Conservation (phyloP, 441 rosid species). For the Syzygium malaccense region DNA sequence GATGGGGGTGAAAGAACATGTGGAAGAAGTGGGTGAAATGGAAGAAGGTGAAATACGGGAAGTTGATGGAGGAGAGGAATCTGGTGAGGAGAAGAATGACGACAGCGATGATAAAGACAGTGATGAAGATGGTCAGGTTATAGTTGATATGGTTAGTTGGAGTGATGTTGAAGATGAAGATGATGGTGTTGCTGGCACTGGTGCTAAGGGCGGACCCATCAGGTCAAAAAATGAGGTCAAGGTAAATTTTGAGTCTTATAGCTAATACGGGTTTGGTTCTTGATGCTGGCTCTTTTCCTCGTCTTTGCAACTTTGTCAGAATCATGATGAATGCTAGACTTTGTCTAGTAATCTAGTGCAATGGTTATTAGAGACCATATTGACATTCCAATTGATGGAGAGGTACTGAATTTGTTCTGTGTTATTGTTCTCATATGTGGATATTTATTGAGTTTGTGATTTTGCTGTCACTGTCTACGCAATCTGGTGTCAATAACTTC, state of each 20-base stretch:
- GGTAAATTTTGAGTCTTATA: slow-evolving; percentile 26
- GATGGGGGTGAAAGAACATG: slow-evolving; percentile 11
- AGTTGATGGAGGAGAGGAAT: slow-evolving; percentile 21
- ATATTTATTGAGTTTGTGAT: not conserved
- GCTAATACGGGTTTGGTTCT: not conserved
- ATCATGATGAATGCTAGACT: not conserved
- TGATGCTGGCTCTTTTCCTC: not conserved
- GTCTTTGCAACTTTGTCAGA: not conserved
- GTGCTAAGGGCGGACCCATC: slow-evolving; percentile 39
- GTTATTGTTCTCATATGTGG: not conserved
- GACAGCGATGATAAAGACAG: not conserved
- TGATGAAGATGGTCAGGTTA: not conserved
- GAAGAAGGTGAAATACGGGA: slow-evolving; percentile 90
- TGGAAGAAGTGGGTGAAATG: slow-evolving; percentile 29
- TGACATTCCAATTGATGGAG: not conserved
- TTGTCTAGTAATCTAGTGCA: not conserved
- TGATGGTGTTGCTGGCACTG: slow-evolving; percentile 36
- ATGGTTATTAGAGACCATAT: not conserved
- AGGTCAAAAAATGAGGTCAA: slow-evolving; percentile 81
- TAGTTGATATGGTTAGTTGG: slow-evolving; percentile 1
- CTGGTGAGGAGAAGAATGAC: slow-evolving; percentile 5
- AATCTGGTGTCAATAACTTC: not conserved
- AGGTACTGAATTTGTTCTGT: not conserved
- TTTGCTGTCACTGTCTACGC: not conserved
- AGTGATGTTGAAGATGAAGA: slow-evolving; percentile 19